These are phyloP conservation scores for Calonectria honghensis DNA, from an alignment of 2,329 filamentous ascomycete species.

Conservation along the genomic window DNA sequence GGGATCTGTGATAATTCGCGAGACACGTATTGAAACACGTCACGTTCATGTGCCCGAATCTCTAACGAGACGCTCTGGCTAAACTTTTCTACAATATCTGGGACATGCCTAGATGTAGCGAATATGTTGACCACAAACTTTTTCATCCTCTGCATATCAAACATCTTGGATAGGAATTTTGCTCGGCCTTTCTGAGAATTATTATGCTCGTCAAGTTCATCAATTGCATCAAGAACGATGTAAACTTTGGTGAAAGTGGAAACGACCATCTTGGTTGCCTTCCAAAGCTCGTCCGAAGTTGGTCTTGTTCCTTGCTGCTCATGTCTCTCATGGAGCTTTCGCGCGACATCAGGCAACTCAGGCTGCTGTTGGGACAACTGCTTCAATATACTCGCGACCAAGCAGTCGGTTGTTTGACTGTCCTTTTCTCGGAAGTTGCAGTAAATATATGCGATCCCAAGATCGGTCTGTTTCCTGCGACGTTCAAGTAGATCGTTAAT, in stretches of 20 bases:
- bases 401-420: not conserved
- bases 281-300: not conserved
- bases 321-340: not conserved
- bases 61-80: not conserved
- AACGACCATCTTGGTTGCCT: too few relatives aligned
- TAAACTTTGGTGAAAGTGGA: not conserved
- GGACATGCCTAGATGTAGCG: not conserved
- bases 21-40: not conserved
- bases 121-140: not conserved
- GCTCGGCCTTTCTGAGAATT: not conserved
- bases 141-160: not conserved
- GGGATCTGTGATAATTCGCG: not conserved
- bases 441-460: slow-evolving; percentile 7
- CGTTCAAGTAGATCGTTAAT: not conserved
- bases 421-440: not conserved
- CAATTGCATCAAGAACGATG: not conserved
- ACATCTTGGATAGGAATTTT: not conserved
- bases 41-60: not conserved
- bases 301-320: not conserved
- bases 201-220: slow-evolving; percentile 9
- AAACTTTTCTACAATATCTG: not conserved
- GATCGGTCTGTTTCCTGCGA: not conserved
- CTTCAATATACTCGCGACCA: not conserved
- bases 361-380: not conserved
- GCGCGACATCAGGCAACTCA: not conserved